Base-by-base conservation (phyloP, 306 rosid genomes). In the Rubus parviflorus region DNA sequence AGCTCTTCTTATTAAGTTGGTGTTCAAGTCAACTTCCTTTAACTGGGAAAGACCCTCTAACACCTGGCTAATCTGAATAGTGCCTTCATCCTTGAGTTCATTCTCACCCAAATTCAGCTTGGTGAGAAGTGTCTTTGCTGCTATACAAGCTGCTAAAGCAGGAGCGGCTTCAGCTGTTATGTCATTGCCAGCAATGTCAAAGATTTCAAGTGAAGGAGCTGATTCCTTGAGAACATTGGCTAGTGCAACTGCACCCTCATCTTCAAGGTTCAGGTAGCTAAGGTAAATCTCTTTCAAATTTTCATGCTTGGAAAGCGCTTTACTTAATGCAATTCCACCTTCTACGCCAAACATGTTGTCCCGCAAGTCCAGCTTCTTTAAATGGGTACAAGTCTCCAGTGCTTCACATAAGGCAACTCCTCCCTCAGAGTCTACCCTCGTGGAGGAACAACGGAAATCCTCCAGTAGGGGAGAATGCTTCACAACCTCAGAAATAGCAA, bases 281-380 rank as follows among this genome's bases (percentile, higher is more conserved):
- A 96, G 83, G 80, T 93, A 91, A 52, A 93, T 63, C 85, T 93
- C 98, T 76, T 81, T 86, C 82, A 96, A 79, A 63, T 80, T 85
- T 47, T 83, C 76, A 77, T 87, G 94, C 68, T 81, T 82, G 35
- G 91, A 74, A 73, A 96, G 89, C 68, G 97, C 89, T 88, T 84
- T 90, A 79, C 97, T 91, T 72, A 96, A 81, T 47, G 96, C 85
- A 66, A 91, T 22, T 72, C 96, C 99, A 74, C 89, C 91, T 58
- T 91, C 96, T 41, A 86, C 85, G 4, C 96, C 99, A 80, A 96
- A 88, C 93, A 91, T 96, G 90, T 96, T 96, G 84, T 96, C 99
- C 64, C 90, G 83, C 68, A 96, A 83, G 76, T 96, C 98, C 45
- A 96, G 93, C 93, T 89, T 91, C 89, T 80, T 84, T 85, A 96